Evolutionary conservation across 2,329 filamentous ascomycete genomes (phyloP).

Genomic region (Coniella lustricola): DNA sequence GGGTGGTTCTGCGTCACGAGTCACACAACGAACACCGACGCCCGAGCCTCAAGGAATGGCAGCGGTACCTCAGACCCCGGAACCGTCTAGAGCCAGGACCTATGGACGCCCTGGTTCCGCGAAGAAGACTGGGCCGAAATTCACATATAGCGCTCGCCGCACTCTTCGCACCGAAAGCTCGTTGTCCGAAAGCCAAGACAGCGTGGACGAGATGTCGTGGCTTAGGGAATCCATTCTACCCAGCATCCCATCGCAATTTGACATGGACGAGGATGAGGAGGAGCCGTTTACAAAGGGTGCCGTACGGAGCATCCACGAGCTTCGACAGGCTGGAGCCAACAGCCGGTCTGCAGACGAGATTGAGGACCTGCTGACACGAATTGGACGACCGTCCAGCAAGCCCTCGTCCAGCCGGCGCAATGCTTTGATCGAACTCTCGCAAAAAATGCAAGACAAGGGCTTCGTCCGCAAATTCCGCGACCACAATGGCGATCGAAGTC

Average conservation of each 20-base stretch:
- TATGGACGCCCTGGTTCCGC: conserved; percentile 20
- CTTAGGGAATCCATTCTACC: conserved; percentile 21
- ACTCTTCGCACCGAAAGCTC: conserved; percentile 25
- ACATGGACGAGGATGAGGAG: conserved; percentile 36
- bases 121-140: conserved; percentile 28
- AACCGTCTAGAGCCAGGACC: conserved; percentile 15
- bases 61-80: conserved; percentile 16
- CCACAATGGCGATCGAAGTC: conserved; percentile 60
- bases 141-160: conserved; percentile 32
- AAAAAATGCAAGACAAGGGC: conserved; percentile 52
- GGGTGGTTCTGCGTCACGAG: conserved; percentile 4
- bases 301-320: conserved; percentile 58
- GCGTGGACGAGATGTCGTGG: conserved; percentile 18
- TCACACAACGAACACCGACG: conserved; percentile 14
- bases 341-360: conserved; percentile 60
- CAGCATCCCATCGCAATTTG: conserved; percentile 22
- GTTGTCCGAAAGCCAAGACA: conserved; percentile 7
- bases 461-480: conserved; percentile 68
- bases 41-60: conserved; percentile 12
- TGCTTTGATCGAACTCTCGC: conserved; percentile 52
- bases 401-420: conserved; percentile 47
- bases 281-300: conserved; percentile 38
- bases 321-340: conserved; percentile 59
- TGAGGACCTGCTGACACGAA: conserved; percentile 55
- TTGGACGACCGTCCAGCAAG: conserved; percentile 42